Evolutionary conservation across 371 early-diverging fungal species (phyloP).

Genomic region (Mortierella sp.): DNA sequence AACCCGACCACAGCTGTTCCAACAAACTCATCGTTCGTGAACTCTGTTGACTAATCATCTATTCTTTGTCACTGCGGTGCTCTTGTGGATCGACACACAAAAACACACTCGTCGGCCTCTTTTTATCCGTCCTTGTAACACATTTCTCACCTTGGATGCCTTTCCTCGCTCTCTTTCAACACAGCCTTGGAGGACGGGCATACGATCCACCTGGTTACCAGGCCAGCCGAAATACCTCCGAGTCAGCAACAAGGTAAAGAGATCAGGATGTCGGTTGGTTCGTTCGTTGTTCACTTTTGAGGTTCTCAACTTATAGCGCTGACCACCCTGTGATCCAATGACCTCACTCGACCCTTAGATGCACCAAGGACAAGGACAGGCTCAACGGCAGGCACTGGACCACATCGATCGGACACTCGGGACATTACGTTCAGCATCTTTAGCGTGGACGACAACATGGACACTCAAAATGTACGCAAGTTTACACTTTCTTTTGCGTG

Average conservation of each 20-base stretch:
- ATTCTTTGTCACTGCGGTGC: neutral
- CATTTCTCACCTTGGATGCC: neutral
- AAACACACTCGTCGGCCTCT: neutral
- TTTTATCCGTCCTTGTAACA: neutral
- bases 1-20: neutral
- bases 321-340: neutral
- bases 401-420: slow-evolving; percentile 19
- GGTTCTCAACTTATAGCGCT: neutral
- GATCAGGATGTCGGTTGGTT: too few relatives aligned
- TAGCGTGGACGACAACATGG: slow-evolving; percentile 23
- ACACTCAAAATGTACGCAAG: slow-evolving; percentile 30
- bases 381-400: slow-evolving; percentile 10
- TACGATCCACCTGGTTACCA: slow-evolving; percentile 69
- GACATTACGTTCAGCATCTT: slow-evolving; percentile 41
- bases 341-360: slow-evolving; percentile 2
- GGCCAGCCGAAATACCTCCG: slow-evolving; percentile 63
- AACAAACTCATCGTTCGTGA: slow-evolving; percentile 5
- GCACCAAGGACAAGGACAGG: slow-evolving; percentile 18
- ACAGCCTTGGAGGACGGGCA: slow-evolving; percentile 67
- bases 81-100: slow-evolving; percentile 15
- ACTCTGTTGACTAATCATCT: slow-evolving; percentile 36
- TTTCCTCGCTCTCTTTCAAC: neutral
- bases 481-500: neutral
- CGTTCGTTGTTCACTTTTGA: neutral
- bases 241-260: slow-evolving; percentile 64